Evolutionary conservation across 2,329 filamentous ascomycete genomes (phyloP).

Genomic region (Paecilomyces sp.): DNA sequence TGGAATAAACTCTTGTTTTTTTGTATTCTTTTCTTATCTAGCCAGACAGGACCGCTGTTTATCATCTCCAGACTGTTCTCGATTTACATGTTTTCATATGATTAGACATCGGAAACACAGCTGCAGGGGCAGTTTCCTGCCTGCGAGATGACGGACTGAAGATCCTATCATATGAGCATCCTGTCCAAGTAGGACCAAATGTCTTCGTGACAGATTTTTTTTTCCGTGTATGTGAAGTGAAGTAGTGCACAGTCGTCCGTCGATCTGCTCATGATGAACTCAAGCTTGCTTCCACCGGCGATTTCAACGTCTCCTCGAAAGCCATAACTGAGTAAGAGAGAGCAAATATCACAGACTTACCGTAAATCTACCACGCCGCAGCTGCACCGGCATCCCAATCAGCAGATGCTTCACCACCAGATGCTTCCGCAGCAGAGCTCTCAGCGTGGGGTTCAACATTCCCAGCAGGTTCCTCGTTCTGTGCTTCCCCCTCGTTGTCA

Average conservation of each 20-base stretch:
- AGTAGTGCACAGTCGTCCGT: too few relatives aligned
- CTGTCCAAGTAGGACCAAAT: too few relatives aligned
- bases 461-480: constrained; percentile 10
- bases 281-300: too few relatives aligned
- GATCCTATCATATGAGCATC: neutral
- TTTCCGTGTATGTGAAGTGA: too few relatives aligned
- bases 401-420: neutral
- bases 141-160: neutral
- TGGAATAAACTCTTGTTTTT: neutral
- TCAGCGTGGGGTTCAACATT: too few relatives aligned
- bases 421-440: too few relatives aligned
- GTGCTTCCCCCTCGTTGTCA: constrained; percentile 32
- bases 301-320: neutral
- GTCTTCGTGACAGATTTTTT: too few relatives aligned
- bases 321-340: too few relatives aligned
- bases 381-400: neutral
- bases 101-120: neutral
- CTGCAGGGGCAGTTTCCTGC: neutral
- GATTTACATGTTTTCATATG: neutral
- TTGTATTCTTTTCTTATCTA: neutral
- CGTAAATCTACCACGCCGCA: neutral
- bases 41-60: neutral
- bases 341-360: neutral
- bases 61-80: neutral
- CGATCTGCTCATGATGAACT: too few relatives aligned